Evolutionary conservation across 148 eudicot genomes (phyloP).

Genomic region (Euryodendron excelsum): DNA sequence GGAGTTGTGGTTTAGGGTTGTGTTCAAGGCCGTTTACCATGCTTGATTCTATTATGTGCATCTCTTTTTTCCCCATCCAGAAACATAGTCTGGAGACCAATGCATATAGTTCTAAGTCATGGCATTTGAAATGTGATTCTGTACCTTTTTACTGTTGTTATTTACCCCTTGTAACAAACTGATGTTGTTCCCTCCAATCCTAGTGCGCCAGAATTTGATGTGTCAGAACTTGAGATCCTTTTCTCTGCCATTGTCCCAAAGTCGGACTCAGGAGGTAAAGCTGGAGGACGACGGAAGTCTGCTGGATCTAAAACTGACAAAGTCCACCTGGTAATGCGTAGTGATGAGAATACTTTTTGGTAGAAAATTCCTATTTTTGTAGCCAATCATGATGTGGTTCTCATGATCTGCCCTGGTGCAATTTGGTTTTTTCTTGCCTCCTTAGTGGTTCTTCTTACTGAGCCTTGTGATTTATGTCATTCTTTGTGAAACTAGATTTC

Average conservation of each 20-base stretch:
- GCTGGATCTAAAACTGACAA: slow-evolving; percentile 79
- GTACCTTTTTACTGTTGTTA: background rate
- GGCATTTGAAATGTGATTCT: background rate
- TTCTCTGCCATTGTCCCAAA: slow-evolving; percentile 83
- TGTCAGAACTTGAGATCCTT: slow-evolving; percentile 86
- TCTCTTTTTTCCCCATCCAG: background rate
- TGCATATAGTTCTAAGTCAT: background rate
- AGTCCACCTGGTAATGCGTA: slow-evolving; percentile 72
- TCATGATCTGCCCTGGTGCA: background rate
- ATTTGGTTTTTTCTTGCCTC: background rate
- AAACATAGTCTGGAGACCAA: background rate
- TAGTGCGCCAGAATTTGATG: slow-evolving; percentile 85
- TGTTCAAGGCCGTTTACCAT: background rate
- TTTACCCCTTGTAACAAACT: slow-evolving; percentile 19
- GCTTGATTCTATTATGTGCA: background rate
- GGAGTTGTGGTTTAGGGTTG: slow-evolving; percentile 8
- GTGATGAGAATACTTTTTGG: background rate
- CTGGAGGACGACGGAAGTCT: slow-evolving; percentile 67
- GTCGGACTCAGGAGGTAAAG: slow-evolving; percentile 59
- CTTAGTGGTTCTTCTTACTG: background rate
- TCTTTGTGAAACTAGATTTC: background rate
- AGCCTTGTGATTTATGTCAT: background rate
- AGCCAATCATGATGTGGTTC: background rate
- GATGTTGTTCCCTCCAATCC: slow-evolving; percentile 34
- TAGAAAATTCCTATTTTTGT: background rate